These are phyloP conservation scores for Penicillium freii DNA, from an alignment of 2,329 filamentous ascomycete genomes.

Conservation along the genomic window DNA sequence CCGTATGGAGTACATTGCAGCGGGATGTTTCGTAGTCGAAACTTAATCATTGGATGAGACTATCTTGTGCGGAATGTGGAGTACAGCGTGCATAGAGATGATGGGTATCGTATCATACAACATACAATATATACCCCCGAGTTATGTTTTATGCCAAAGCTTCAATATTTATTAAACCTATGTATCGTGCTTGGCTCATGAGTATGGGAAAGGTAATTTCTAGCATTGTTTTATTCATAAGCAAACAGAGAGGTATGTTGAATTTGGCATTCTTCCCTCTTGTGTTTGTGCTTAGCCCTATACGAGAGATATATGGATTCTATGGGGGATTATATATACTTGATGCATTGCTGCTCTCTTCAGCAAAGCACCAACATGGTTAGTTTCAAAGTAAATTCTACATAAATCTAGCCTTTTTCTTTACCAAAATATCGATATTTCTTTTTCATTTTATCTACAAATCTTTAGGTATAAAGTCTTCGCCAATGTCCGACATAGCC, in stretches of 20 bases:
- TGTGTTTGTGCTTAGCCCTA: not conserved
- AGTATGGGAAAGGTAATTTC: not conserved
- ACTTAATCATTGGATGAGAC: constrained; percentile 3
- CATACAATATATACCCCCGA: not conserved
- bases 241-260: not conserved
- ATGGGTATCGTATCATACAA: not conserved
- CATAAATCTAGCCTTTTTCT: not conserved
- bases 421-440: not conserved
- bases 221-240: not conserved
- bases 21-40: constrained; percentile 13
- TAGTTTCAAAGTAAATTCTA: not conserved
- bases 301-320: not conserved
- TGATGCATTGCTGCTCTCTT: not conserved
- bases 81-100: not conserved
- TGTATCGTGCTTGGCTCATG: not conserved
- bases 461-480: too few relatives aligned
- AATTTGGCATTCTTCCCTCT: not conserved
- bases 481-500: not conserved
- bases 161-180: not conserved
- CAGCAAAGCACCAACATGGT: not conserved
- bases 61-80: not conserved
- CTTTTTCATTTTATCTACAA: too few relatives aligned
- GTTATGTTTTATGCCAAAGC: not conserved
- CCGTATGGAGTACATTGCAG: constrained; percentile 21
- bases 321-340: not conserved